These are phyloP conservation scores for Rostrohypoxylon terebratum DNA, from an alignment of 495 filamentous ascomycete species.

Conservation along the genomic window DNA sequence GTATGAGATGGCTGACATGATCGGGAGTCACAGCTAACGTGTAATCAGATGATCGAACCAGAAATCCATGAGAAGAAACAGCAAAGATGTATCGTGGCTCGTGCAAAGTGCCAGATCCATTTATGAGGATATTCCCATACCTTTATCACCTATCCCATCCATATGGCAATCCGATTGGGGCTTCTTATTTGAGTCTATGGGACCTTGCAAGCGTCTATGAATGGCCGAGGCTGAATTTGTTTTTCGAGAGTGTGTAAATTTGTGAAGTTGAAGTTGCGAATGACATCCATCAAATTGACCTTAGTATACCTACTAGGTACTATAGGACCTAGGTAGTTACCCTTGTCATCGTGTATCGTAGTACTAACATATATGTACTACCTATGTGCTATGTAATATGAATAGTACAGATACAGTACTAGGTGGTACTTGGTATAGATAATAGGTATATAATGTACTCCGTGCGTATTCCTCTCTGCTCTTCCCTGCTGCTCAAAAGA, in stretches of 20 bases:
- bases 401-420: slow-evolving; percentile 1
- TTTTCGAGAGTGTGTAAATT: neutral
- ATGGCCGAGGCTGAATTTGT: no score
- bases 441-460: neutral
- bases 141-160: neutral
- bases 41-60: slow-evolving; percentile 41
- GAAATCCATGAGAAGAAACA: neutral
- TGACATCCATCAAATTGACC: no score
- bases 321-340: neutral
- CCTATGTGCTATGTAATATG: neutral
- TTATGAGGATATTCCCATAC: neutral
- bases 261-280: neutral
- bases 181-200: neutral
- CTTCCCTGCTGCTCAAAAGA: neutral
- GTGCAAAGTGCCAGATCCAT: slow-evolving; percentile 5
- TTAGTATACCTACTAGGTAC: no score
- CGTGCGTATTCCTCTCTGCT: slow-evolving; percentile 5
- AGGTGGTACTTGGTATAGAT: neutral
- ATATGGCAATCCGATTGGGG: neutral
- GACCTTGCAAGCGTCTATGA: neutral
- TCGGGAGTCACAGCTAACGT: slow-evolving; percentile 41
- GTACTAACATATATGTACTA: no score
- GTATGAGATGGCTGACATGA: slow-evolving; percentile 47
- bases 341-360: neutral
- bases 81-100: slow-evolving; percentile 12